A percentile compares a stretch with the other conserved stretches of the same genome.
Evolutionary conservation across 108 stramenopile species (phyloP).

Genomic region (Parietichytrium sp.): DNA sequence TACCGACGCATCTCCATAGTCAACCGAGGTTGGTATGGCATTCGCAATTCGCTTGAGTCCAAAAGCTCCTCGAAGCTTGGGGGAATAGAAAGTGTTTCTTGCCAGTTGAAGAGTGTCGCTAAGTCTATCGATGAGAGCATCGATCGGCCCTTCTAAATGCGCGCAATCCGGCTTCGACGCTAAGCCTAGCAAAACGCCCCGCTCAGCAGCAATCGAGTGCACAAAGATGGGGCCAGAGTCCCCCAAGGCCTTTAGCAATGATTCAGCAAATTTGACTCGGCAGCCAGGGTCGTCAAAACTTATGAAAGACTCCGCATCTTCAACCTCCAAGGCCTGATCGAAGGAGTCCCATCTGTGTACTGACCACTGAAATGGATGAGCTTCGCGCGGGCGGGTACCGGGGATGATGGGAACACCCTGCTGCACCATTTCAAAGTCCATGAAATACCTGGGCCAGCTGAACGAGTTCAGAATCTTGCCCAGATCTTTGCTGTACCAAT

Average conservation of each 20-base stretch:
- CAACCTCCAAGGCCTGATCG: background rate
- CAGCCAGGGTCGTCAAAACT: background rate
- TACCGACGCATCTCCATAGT: background rate
- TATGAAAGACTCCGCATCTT: background rate
- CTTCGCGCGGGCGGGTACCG: background rate
- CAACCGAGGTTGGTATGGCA: background rate
- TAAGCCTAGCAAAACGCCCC: background rate
- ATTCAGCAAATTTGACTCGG: background rate
- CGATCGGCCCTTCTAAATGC: background rate
- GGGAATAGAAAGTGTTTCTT: background rate
- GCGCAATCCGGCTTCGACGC: background rate
- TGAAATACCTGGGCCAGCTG: background rate
- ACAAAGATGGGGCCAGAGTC: background rate
- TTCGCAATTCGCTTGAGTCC: slow-evolving; percentile 1
- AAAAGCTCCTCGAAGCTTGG: background rate
- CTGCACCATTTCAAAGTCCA: slow-evolving; percentile 38
- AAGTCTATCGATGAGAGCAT: background rate
- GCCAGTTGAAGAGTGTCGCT: background rate
- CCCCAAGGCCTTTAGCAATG: background rate
- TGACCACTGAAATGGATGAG: slow-evolving; percentile 29
- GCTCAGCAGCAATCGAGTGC: background rate
- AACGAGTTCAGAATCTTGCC: background rate
- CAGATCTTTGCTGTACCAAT: too few relatives aligned
- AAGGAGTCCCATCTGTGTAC: background rate
- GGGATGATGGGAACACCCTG: background rate